Base-by-base conservation (phyloP, 1,284 basidiomycete genomes). In the Cystobasidium sp. region DNA sequence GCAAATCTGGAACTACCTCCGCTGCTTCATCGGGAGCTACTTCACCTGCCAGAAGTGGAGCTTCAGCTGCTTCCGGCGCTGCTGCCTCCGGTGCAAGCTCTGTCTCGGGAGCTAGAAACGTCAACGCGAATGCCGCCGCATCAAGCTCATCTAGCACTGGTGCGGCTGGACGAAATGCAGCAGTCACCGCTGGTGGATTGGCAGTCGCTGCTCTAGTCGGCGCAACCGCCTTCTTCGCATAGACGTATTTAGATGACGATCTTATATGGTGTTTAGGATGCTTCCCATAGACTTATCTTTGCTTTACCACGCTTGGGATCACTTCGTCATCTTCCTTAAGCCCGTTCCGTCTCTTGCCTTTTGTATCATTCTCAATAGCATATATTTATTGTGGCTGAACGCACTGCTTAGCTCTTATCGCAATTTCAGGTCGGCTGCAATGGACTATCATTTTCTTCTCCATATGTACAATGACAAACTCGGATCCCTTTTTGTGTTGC, bases 11-110 rank as follows among this genome's bases (percentile, higher is more conserved):
- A 52, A 56, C 69, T 22, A 63, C 69, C 3, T 71, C 69, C 2
- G 69, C 69, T 56, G 16, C 69, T 20, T 24, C 69, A 41, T 53
- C 59, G 31, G 66, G 53, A 22, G 52, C 66, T 8, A 61, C 59
- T 10, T 18, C 69, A 8, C 20, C 47, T 41, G 69, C 16, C 37
- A 31, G 39, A 39, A 44, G 14, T 22, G 68, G 44, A 18, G 68
- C 56, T 51, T 41, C 56, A 9, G 58, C 31, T n/a, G 62, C 62
- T 4, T 7, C 16, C 4, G 24, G 10, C 31, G 31, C 41, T 46
- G n/a, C 37, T 22, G 47, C 41, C 14, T 20, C 24, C 55, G n/a
- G 52, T 61, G 56, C 44, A 61, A n/a, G 62, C 31, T 44, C 53
- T 43, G 55, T 6, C 20, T 64, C 66, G 5, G 56, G 12, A 18